Base-by-base conservation (phyloP, 2,329 filamentous ascomycete genomes). In the Balansia obtecta region DNA sequence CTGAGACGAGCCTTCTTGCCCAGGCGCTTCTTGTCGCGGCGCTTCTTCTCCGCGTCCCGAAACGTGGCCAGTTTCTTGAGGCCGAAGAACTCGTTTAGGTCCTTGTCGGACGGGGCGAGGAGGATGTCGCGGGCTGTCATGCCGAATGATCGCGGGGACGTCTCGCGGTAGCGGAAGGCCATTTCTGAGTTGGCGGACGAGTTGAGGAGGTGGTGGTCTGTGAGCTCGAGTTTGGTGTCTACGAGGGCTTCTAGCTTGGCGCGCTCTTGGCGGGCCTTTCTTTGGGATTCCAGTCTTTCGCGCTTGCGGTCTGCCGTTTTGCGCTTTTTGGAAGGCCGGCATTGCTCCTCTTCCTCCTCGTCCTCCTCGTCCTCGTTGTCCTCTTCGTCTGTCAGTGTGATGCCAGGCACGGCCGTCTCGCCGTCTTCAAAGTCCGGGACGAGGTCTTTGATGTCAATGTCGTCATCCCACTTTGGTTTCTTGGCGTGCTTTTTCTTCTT, bases 401-500 rank as follows among this genome's bases (percentile, higher is more conserved):
- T 68, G 1, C 71, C 69, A 18, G 79, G 77, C 46, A 73, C 69
- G 20, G 45, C 63, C 4, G 43, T 20, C 52, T 75, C 70, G 7
- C 79, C 79, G 27, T 88, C 86, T 18, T 87, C 80, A 62, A 94
- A 95, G 54, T 95, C 88, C 1, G 88, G 89, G 30, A 95, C 72
- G 47, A 96, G 76, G 65, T 95, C 91, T 54, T 86, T 88, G 70
- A 98, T 97, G 63, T 97, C 90, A 59, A 98, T 96, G 63, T 98
- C 93, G 61, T 97, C 89, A 60, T 96, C 88, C 85, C 91, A 98
- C 61, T 76, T 83, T 57, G 80, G 81, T 62, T 79, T 82, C 64
- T 79, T 82, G 48, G 67, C 57, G 16, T 69, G 68, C 40, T 70
- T 63, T 40, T 70, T 63, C 56, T 60, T 65, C 55, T 61, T 77